Conservation (phyloP, 805 yeast genomes). For the Candida piceae region DNA sequence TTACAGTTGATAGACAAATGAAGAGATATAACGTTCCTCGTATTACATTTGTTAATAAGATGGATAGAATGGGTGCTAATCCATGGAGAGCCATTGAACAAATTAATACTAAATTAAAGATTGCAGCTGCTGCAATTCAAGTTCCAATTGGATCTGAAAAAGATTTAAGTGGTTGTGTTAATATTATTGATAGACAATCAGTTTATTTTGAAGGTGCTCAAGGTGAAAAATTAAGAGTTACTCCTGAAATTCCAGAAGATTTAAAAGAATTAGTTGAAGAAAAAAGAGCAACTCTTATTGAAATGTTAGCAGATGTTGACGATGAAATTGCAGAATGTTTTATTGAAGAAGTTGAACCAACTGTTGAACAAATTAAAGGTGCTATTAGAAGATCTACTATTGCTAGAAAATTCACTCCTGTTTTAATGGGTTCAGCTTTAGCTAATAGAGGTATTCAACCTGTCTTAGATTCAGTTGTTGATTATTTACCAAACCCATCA, state of each 20-base stretch:
- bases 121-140: slow-evolving; percentile 96
- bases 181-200: slow-evolving; percentile 82
- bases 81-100: slow-evolving; percentile 95
- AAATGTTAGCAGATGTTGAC: slow-evolving; percentile 95
- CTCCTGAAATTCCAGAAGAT: slow-evolving; percentile 67
- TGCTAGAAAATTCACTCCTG: slow-evolving; percentile 96
- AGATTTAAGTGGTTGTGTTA: slow-evolving; percentile 81
- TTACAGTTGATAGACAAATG: slow-evolving; percentile 98
- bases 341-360: slow-evolving; percentile 86
- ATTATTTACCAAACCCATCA: slow-evolving; percentile 91
- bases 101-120: slow-evolving; percentile 77
- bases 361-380: slow-evolving; percentile 71
- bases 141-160: slow-evolving; percentile 96
- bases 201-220: slow-evolving; percentile 84
- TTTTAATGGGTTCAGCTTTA: slow-evolving; percentile 97
- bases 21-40: slow-evolving; percentile 96
- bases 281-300: slow-evolving; percentile 79
- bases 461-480: slow-evolving; percentile 92
- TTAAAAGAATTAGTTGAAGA: slow-evolving; percentile 81
- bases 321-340: slow-evolving; percentile 94
- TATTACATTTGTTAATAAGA: slow-evolving; percentile 91
- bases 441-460: slow-evolving; percentile 96
- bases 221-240: slow-evolving; percentile 73
- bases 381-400: slow-evolving; percentile 96
- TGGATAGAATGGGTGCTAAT: slow-evolving; percentile 99